Conservation (phyloP, 805 yeast species). For the Grigorovia yakushimaensis region DNA sequence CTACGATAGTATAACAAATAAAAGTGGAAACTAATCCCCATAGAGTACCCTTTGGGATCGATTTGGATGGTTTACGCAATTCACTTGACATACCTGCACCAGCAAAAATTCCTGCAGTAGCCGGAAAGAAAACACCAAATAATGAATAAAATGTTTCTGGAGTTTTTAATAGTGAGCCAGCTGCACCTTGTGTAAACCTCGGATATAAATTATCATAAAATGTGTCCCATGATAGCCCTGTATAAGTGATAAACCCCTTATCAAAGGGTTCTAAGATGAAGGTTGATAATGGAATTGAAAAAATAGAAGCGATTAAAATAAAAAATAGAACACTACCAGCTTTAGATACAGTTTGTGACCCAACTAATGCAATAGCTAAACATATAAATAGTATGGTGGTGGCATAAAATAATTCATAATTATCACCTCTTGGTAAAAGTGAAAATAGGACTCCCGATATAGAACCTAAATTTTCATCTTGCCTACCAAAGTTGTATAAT, state of each 20-base stretch:
- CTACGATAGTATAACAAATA: constrained; percentile 66
- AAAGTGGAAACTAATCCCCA: constrained; percentile 77
- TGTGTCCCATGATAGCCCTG: constrained; percentile 68
- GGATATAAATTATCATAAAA: constrained; percentile 63
- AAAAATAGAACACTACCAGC: constrained; percentile 71
- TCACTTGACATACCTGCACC: constrained; percentile 99
- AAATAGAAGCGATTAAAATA: constrained; percentile 56
- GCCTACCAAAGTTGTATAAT: constrained; percentile 61
- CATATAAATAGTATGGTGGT: constrained; percentile 60
- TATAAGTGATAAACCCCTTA: constrained; percentile 42
- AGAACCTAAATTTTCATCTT: constrained; percentile 36
- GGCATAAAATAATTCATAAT: constrained; percentile 64
- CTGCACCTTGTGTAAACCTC: constrained; percentile 79
- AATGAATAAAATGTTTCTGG: constrained; percentile 74
- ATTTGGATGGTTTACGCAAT: constrained; percentile 68
- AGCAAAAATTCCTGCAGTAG: constrained; percentile 96
- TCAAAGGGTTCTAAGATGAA: constrained; percentile 56
- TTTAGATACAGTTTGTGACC: constrained; percentile 69
- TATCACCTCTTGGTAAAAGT: constrained; percentile 58
- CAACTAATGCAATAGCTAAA: constrained; percentile 67
- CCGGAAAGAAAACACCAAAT: constrained; percentile 95
- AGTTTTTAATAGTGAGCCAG: constrained; percentile 59
- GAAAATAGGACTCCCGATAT: constrained; percentile 30
- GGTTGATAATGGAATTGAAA: constrained; percentile 75
- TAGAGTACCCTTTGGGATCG: constrained; percentile 91